A percentile compares a stretch with the other conserved stretches of the same genome.
Conservation (phyloP, 768 basidiomycete genomes). For the Tulasnella sp. region DNA sequence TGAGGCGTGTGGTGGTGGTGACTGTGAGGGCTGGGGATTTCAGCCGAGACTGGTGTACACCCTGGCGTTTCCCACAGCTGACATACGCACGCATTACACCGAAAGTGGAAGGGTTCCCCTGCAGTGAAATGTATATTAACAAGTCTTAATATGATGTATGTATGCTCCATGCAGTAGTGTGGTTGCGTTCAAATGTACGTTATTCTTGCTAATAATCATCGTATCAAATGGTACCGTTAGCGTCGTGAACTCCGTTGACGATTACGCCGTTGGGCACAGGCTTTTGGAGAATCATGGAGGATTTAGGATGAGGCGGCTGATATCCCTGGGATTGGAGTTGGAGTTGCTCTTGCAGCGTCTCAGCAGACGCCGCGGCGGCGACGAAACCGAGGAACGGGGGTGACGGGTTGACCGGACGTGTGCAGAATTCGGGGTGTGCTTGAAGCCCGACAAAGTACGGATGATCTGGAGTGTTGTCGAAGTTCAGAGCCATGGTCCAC, state of each 20-base stretch:
- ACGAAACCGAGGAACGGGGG: constrained; percentile 96
- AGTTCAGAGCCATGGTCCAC: background rate
- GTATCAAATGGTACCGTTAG: too few relatives aligned
- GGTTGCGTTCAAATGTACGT: too few relatives aligned
- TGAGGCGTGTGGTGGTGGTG: background rate
- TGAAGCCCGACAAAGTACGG: constrained; percentile 90
- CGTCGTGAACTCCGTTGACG: background rate
- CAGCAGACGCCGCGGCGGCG: constrained; percentile 55
- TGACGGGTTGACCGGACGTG: constrained; percentile 91
- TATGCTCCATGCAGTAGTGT: too few relatives aligned
- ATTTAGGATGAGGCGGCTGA: constrained; percentile 62
- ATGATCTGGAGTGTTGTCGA: constrained; percentile 45
- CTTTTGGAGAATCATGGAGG: constrained; percentile 43
- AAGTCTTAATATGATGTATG: too few relatives aligned
- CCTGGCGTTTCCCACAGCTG: too few relatives aligned
- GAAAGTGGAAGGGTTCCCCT: too few relatives aligned
- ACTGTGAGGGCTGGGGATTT: too few relatives aligned
- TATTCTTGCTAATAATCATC: too few relatives aligned
- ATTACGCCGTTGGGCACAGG: background rate
- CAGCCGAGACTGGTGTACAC: too few relatives aligned
- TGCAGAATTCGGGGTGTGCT: constrained; percentile 98
- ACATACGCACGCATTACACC: too few relatives aligned
- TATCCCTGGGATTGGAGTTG: constrained; percentile 47
- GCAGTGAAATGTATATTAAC: too few relatives aligned
- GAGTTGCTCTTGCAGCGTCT: constrained; percentile 60